These are phyloP conservation scores for Lecanicillium sp. DNA, from an alignment of 2,329 filamentous ascomycete genomes.

Conservation along the genomic window DNA sequence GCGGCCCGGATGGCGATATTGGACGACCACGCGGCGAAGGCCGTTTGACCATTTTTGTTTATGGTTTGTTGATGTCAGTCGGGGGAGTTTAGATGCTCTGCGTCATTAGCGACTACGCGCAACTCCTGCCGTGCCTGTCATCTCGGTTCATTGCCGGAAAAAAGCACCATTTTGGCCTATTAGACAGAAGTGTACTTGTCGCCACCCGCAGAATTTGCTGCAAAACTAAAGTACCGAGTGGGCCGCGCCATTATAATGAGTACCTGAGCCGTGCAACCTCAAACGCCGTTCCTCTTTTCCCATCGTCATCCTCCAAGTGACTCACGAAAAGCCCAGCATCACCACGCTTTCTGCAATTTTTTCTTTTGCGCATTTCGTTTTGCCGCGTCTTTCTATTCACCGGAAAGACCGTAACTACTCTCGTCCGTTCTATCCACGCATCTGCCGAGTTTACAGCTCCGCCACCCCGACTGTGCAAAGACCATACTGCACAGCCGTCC, in stretches of 20 bases:
- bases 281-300: slow-evolving; percentile 1
- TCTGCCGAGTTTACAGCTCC: slow-evolving; percentile 9
- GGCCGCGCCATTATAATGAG: slow-evolving; percentile 1
- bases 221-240: background rate
- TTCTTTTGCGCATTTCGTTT: too few species aligned
- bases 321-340: slow-evolving; percentile 5
- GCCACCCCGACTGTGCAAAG: slow-evolving; percentile 44
- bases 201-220: background rate
- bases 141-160: background rate
- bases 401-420: slow-evolving; percentile 1
- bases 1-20: too few species aligned
- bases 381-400: slow-evolving; percentile 7
- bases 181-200: background rate
- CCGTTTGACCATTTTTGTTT: too few species aligned
- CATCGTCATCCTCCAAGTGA: slow-evolving; percentile 12
- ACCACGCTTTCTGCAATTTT: background rate
- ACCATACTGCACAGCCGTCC: slow-evolving; percentile 44
- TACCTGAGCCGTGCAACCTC: background rate
- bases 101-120: too few species aligned
- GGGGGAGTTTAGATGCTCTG: background rate
- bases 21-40: too few species aligned
- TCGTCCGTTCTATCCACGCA: background rate
- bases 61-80: too few species aligned
- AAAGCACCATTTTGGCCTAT: background rate
- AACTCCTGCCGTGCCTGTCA: background rate